phyloP scores from a whole-genome alignment of 169 alveolate species.

The Prorocentrum cordatum region DNA sequence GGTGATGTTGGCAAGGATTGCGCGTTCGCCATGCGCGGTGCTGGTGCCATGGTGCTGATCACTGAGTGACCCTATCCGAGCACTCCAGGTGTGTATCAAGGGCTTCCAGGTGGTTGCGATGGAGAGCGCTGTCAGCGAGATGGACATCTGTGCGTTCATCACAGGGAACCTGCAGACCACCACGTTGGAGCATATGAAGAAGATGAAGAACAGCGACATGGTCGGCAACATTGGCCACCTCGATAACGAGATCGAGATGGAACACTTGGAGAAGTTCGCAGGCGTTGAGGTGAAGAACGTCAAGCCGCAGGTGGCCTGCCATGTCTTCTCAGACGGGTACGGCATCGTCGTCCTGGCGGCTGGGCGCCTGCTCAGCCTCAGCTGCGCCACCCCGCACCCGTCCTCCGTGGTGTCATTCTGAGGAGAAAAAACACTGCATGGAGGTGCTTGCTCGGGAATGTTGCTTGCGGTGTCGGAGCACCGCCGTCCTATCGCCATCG shows the following conservation, averaged over 20 bases:
- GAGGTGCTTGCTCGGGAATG: too few species aligned
- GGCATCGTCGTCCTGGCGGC: conserved; percentile 89
- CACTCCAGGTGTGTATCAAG: conserved; percentile 93
- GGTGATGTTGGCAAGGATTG: conserved; percentile 99
- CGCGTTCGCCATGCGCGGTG: conserved; percentile 92
- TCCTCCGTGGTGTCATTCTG: conserved; percentile 95
- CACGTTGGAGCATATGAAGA: conserved; percentile 86
- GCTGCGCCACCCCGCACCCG: conserved; percentile 99
- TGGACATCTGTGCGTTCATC: conserved; percentile 90
- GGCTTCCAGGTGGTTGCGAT: conserved; percentile 88
- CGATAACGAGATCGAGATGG: conserved; percentile 93
- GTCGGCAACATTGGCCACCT: conserved; percentile 95
- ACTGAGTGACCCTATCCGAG: conserved; percentile 98
- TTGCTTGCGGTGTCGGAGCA: too few species aligned
- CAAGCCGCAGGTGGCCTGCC: conserved; percentile 87
- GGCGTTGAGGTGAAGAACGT: conserved; percentile 84
- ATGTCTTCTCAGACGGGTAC: conserved; percentile 76
- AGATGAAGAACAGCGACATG: conserved; percentile 95
- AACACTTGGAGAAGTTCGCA: conserved; percentile 82
- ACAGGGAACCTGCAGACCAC: conserved; percentile 93
- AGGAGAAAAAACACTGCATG: conserved; percentile 89
- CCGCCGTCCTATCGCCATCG: too few species aligned
- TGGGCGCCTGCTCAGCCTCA: conserved; percentile 93
- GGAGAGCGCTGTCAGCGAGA: conserved; percentile 85
- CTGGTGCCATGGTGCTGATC: conserved; percentile 92